Evolutionary conservation across 306 rosid genomes (phyloP), one percentile per base, ranked within the genome.

Genomic region (Phaseolus lunatus): DNA sequence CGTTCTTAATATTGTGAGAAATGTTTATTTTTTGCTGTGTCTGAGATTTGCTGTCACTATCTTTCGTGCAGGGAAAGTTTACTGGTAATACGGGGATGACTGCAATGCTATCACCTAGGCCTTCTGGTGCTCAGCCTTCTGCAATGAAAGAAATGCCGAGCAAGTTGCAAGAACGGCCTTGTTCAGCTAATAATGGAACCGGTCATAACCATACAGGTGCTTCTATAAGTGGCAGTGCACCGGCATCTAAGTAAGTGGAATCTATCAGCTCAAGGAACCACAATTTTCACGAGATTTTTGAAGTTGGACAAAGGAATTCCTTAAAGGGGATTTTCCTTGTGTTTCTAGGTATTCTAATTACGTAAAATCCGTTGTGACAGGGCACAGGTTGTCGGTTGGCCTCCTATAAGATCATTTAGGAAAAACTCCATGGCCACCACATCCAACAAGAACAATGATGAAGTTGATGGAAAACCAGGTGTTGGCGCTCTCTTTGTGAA

Each of bases 351-450:
- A 9, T 72, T 58, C 61, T 77, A 12, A 45, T 81, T 3, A 29
- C 3, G 35, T 47, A 16, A 63, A 43, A 72, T 75, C 39, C 62
- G 68, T 18, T 83, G 37, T 72, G 74, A 52, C 92, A 95, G 99
- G 89, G 89, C 97, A 49, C 99, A 92, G 80, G 99, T 95, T 83
- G 97, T 95, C 75, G 97, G 99, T 75, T 95, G 99, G 99, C 97
- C 99, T 70, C 97, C 97, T 70, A 90, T 95, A 7, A 87, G 97
- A 86, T 88, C 99, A 56, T 92, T 87, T 66, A 90, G 99, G 86
- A 95, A 89, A 86, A 91, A 89, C 78, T 88, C 96, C 3, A 83
- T 95, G 87, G 93, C 89, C 73, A 86, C 88, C 10, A 65, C 92
- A 43, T 82, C 97, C 3, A 95, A 95, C 4, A 95, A 92, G 86